Base-by-base conservation (phyloP, 1,139 yeast genomes). In the Magnusiomyces fungicola region DNA sequence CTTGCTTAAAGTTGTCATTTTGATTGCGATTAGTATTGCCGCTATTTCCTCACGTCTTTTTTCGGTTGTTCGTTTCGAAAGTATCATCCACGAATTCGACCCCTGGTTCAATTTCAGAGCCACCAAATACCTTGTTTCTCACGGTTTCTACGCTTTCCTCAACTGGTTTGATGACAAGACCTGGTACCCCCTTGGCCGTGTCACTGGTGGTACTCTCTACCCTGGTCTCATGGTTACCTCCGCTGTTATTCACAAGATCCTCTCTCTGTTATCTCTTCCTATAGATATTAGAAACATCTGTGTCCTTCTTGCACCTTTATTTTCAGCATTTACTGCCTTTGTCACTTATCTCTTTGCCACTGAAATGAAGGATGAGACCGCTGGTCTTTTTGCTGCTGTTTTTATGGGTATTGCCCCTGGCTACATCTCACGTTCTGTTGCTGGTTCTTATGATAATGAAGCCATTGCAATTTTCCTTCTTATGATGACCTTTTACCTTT, bases 131-230 rank as follows among this genome's bases (percentile, higher is more conserved):
- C 76, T 92, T 58, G 95, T 88, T 19, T 72, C 79, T 48, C 81
- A 89, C 65, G 83, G 94, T 3, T 90, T 80, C 67, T 84, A 89
- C 70, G 92, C 89, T 56, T 94, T 94, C 62, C 76, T 92, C 65
- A 94, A 94, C 67, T 94, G 98, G 98, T 94, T 94, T 63, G 99
- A 94, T 66, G 97, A 92, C 67, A 79, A 96, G 64, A 92, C 98
- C 25, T 94, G 99, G 99, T 94, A 94, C 67, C 99, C 99, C 21
- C 75, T 94, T 56, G 99, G 99, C 19, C 80, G 99, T 70, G 98
- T 94, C 61, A 92, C 98, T 12, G 99, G 99, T 58, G 99, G 99
- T 56, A 94, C 99, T 2, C 71, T 94, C 57, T 94, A 94, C 64
- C 99, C 99, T 2, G 99, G 99, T 9, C 74, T 94, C 59, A 94